These are phyloP conservation scores for Colletotrichum incanum DNA, from an alignment of 2,329 filamentous ascomycete species.

Conservation along the genomic window DNA sequence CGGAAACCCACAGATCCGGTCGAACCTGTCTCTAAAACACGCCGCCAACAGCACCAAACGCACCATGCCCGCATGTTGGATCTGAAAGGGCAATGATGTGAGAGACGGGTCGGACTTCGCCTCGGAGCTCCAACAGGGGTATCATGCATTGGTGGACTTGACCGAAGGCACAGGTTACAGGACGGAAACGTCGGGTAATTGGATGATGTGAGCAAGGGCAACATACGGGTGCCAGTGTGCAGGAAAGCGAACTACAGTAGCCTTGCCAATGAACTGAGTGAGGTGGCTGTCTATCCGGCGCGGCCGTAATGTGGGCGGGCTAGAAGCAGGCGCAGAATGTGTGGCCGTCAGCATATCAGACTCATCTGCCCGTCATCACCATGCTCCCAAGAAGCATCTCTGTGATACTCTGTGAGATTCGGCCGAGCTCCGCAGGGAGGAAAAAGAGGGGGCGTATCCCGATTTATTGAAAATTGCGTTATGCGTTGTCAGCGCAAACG, in stretches of 20 bases:
- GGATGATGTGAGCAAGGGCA: conserved; percentile 24
- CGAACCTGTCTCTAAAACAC: neutral
- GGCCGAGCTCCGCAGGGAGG: conserved; percentile 22
- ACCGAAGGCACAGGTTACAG: conserved; percentile 1
- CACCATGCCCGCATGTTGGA: neutral
- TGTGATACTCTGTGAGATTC: conserved; percentile 17
- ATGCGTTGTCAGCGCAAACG: conserved; percentile 26
- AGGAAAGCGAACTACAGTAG: neutral
- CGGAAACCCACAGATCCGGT: neutral
- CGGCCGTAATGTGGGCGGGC: conserved; percentile 12
- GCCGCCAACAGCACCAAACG: neutral
- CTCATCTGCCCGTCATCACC: neutral
- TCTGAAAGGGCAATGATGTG: conserved; percentile 14
- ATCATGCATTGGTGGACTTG: neutral
- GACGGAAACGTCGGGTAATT: conserved; percentile 11
- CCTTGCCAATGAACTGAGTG: neutral
- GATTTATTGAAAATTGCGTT: conserved; percentile 4
- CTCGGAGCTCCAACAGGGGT: conserved; percentile 29
- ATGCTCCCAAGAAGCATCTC: neutral
- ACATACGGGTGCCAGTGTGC: neutral
- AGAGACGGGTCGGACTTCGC: conserved; percentile 18
- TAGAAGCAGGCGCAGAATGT: neutral
- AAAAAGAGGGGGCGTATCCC: neutral
- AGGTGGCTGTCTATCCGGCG: neutral
- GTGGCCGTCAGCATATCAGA: conserved; percentile 22